These are phyloP conservation scores for Cladosporium sp. DNA, from an alignment of 2,329 filamentous ascomycete species.

Conservation along the genomic window DNA sequence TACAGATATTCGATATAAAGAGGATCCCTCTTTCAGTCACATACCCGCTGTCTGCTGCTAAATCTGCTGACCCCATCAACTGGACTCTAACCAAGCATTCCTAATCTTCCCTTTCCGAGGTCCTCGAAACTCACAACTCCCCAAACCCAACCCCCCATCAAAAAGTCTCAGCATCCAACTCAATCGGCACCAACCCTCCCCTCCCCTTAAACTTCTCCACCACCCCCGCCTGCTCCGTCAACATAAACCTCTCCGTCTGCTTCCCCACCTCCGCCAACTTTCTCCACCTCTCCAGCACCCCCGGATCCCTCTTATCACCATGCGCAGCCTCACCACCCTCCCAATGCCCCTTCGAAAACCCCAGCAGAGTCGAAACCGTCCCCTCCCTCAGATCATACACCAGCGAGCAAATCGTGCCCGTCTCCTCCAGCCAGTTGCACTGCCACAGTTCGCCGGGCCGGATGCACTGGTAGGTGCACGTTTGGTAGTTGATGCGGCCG, in stretches of 20 bases:
- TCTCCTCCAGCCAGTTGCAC: slow-evolving; percentile 58
- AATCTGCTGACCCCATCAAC: too few relatives aligned
- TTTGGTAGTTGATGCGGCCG: slow-evolving; percentile 50
- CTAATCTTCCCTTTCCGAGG: too few relatives aligned
- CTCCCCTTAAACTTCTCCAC: slow-evolving; percentile 47
- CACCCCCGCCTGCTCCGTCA: slow-evolving; percentile 52
- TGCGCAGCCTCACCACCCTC: slow-evolving; percentile 47
- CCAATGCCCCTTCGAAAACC: slow-evolving; percentile 53
- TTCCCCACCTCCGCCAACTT: slow-evolving; percentile 45
- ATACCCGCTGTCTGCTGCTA: too few relatives aligned
- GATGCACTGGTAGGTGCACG: slow-evolving; percentile 49
- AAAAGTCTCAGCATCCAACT: slow-evolving; percentile 20
- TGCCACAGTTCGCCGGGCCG: slow-evolving; percentile 56
- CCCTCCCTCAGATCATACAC: slow-evolving; percentile 51
- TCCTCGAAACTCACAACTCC: too few relatives aligned
- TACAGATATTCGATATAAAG: too few relatives aligned
- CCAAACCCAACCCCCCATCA: too few relatives aligned
- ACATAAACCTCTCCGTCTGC: slow-evolving; percentile 47
- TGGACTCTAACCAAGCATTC: too few relatives aligned
- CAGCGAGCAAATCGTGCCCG: slow-evolving; percentile 51
- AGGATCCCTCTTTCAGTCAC: too few relatives aligned
- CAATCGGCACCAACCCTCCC: slow-evolving; percentile 45
- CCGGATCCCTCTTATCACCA: slow-evolving; percentile 51
- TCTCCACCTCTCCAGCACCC: slow-evolving; percentile 51
- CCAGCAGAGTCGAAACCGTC: slow-evolving; percentile 49